Evolutionary conservation across 2,329 filamentous ascomycete species (phyloP).

Genomic region (Apiospora koreana): DNA sequence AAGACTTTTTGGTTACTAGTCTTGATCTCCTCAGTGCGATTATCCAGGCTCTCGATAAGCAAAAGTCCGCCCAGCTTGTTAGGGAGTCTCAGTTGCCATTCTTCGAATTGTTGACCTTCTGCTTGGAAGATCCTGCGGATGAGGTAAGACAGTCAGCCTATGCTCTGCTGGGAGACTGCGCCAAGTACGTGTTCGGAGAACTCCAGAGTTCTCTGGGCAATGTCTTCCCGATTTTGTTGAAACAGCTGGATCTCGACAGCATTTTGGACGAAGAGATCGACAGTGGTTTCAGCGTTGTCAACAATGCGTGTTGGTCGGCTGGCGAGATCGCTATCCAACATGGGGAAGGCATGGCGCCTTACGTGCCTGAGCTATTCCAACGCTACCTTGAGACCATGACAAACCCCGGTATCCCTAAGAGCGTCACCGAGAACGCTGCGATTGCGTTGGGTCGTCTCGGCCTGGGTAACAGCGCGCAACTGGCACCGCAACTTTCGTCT

Average conservation of each 20-base stretch:
- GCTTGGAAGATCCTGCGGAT: slow-evolving; percentile 87
- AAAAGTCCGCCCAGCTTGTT: slow-evolving; percentile 76
- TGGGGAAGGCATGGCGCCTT: slow-evolving; percentile 73
- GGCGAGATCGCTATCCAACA: slow-evolving; percentile 88
- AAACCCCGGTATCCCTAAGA: slow-evolving; percentile 81
- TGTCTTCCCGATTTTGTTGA: slow-evolving; percentile 79
- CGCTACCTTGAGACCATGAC: slow-evolving; percentile 80
- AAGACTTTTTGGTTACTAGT: slow-evolving; percentile 95
- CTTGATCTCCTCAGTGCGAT: slow-evolving; percentile 91
- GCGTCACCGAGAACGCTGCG: slow-evolving; percentile 89
- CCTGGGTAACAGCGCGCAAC: slow-evolving; percentile 70
- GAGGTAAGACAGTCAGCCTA: slow-evolving; percentile 97
- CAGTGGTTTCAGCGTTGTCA: slow-evolving; percentile 86
- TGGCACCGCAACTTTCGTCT: slow-evolving; percentile 76
- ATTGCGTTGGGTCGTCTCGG: slow-evolving; percentile 90
- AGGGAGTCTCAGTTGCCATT: slow-evolving; percentile 76
- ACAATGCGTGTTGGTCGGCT: slow-evolving; percentile 97
- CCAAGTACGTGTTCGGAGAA: slow-evolving; percentile 86
- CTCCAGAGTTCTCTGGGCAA: slow-evolving; percentile 72
- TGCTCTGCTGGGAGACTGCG: slow-evolving; percentile 89
- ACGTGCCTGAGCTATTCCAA: slow-evolving; percentile 74
- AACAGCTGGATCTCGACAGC: slow-evolving; percentile 80
- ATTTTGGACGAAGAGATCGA: slow-evolving; percentile 80
- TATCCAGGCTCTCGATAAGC: slow-evolving; percentile 79
- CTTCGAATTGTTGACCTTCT: slow-evolving; percentile 87